These are phyloP conservation scores for Amauroascus verrucosus DNA, from an alignment of 2,329 filamentous ascomycete genomes.

Conservation along the genomic window DNA sequence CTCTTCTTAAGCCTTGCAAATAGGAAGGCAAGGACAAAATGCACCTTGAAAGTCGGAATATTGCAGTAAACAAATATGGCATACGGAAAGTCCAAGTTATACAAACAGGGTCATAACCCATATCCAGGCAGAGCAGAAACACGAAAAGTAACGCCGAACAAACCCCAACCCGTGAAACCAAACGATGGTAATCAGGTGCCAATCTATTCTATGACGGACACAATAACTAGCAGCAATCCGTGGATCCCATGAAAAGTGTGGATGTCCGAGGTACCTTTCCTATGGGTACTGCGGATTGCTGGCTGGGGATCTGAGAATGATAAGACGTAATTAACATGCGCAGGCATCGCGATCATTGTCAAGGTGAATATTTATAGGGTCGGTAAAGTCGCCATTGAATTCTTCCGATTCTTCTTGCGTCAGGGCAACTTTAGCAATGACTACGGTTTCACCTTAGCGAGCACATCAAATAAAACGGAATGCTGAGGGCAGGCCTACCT, in stretches of 20 bases:
- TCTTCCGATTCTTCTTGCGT: conserved; percentile 97
- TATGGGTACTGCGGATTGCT: background rate
- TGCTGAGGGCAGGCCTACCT: conserved; percentile 37
- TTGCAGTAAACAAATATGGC: background rate
- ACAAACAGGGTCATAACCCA: background rate
- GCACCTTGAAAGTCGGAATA: background rate
- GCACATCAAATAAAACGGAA: background rate
- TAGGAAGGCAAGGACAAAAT: background rate
- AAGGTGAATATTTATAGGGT: conserved; percentile 96
- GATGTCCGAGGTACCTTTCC: background rate
- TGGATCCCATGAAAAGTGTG: background rate
- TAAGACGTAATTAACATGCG: conserved; percentile 55
- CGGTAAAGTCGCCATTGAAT: conserved; percentile 93
- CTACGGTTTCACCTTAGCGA: conserved; percentile 39
- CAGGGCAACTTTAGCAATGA: conserved; percentile 90
- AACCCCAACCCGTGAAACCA: background rate
- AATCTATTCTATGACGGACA: background rate
- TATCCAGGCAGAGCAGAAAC: background rate
- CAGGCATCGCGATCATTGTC: conserved; percentile 89
- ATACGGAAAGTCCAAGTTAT: background rate
- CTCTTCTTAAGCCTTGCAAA: background rate
- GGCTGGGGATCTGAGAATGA: background rate
- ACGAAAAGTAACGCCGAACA: background rate
- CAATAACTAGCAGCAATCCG: background rate
- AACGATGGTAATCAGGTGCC: background rate